A percentile compares a stretch with the other conserved stretches of the same genome.
These are phyloP conservation scores for Vicia faba DNA, from an alignment of 306 rosid species.

Conservation along the genomic window DNA sequence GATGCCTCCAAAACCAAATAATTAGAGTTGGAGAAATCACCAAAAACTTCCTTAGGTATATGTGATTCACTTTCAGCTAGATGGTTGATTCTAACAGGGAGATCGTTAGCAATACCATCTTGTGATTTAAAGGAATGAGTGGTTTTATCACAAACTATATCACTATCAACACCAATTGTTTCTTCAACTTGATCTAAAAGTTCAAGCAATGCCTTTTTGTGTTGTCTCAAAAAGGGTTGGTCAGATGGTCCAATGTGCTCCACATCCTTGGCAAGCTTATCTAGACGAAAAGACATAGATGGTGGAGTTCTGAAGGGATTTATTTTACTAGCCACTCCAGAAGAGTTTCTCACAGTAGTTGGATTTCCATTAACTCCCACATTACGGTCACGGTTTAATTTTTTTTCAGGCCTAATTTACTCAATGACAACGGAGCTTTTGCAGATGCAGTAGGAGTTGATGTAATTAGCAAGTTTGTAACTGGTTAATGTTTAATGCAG, in stretches of 20 bases:
- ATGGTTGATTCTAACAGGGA: conserved; percentile 42
- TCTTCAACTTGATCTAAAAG: conserved; percentile 95
- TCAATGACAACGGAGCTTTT: conserved; percentile 47
- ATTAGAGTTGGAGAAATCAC: conserved; percentile 41
- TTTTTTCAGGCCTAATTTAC: conserved; percentile 57
- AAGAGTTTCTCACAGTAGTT: conserved; percentile 36
- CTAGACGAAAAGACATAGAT: conserved; percentile 63
- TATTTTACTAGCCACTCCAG: conserved; percentile 41
- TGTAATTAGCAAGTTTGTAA: conserved; percentile 47
- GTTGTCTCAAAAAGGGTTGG: conserved; percentile 58
- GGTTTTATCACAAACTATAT: conserved; percentile 38
- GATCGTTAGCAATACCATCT: conserved; percentile 41
- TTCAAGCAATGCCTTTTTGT: conserved; percentile 95
- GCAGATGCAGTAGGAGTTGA: conserved; percentile 47
- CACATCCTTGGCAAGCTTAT: conserved; percentile 58
- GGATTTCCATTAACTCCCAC: conserved; percentile 36
- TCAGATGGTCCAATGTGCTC: conserved; percentile 48
- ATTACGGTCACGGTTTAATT: conserved; percentile 46
- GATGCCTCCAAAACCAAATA: conserved; percentile 92
- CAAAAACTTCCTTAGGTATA: conserved; percentile 24
- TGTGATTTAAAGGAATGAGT: conserved; percentile 44
- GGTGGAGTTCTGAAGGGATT: conserved; percentile 96
- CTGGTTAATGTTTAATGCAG: too few species aligned
- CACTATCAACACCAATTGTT: conserved; percentile 70
- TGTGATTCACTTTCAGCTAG: conserved; percentile 31